These are phyloP conservation scores for Pterocarpus macrocarpus DNA, from an alignment of 306 rosid species.

Conservation along the genomic window DNA sequence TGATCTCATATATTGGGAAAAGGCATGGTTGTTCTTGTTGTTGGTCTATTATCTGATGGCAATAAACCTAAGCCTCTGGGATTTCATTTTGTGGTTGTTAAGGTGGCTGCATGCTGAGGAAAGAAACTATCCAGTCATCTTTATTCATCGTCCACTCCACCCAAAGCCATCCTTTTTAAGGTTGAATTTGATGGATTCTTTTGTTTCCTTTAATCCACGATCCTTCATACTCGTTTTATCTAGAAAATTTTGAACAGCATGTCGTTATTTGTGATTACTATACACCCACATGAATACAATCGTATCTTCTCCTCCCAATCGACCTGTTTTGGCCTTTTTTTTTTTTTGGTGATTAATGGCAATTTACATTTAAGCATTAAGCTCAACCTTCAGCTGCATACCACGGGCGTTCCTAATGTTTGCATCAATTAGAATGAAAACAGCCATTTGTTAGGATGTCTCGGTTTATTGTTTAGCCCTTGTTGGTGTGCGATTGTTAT, in stretches of 20 bases:
- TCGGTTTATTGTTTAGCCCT: background rate
- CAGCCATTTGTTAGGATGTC: background rate
- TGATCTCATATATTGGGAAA: background rate
- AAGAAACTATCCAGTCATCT: background rate
- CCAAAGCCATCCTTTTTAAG: background rate
- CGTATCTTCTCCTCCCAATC: background rate
- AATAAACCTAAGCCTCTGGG: background rate
- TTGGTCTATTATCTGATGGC: background rate
- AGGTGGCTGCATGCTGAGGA: background rate
- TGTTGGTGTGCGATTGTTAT: background rate
- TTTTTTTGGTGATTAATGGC: background rate
- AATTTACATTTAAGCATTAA: background rate
- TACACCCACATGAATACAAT: background rate
- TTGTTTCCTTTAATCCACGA: background rate
- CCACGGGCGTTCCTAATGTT: background rate
- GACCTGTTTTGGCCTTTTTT: background rate
- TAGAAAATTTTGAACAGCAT: background rate
- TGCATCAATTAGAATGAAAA: background rate
- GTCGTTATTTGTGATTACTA: conserved; percentile 2
- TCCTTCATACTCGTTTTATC: background rate
- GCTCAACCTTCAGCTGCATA: background rate
- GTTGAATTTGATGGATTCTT: background rate
- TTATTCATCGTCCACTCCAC: background rate
- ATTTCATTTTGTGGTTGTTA: background rate
- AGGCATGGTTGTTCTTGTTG: background rate